Evolutionary conservation across 2,329 filamentous ascomycete genomes (phyloP).

Genomic region (Cercospora citrullina): DNA sequence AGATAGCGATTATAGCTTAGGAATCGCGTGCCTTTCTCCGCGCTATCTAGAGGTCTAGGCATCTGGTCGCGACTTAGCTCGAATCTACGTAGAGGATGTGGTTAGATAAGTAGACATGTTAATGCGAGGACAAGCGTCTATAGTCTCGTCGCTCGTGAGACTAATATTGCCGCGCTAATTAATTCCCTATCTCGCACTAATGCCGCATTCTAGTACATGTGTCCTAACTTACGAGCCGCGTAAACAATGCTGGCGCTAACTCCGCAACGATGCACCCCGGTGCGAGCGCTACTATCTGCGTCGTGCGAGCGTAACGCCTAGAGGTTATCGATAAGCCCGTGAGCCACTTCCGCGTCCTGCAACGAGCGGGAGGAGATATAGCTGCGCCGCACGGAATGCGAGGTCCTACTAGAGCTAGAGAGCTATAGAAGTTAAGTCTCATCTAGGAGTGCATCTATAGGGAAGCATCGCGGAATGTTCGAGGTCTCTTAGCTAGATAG

Average conservation of each 20-base stretch:
- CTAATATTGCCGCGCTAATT: neutral
- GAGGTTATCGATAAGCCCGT: neutral
- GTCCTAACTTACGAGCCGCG: neutral
- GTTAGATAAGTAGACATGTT: slow-evolving; percentile 1
- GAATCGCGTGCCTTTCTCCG: neutral
- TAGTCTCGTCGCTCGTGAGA: neutral
- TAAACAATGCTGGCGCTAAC: neutral
- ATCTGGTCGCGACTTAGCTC: neutral
- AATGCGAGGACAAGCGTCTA: neutral
- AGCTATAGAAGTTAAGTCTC: neutral
- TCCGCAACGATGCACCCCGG: neutral
- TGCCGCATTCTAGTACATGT: neutral
- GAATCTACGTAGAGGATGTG: neutral
- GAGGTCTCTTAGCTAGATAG: neutral
- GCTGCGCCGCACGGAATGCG: neutral
- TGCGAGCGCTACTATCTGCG: neutral
- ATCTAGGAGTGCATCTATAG: neutral
- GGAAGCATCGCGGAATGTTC: neutral
- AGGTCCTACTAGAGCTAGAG: neutral
- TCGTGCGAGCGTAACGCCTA: neutral
- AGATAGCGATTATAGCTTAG: slow-evolving; percentile 1
- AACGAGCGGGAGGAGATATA: neutral
- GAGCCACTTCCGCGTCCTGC: neutral
- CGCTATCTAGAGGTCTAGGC: neutral
- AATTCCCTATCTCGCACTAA: neutral